These are phyloP conservation scores for Fusarium incarnatum DNA, from an alignment of 2,329 filamentous ascomycete species.

Conservation along the genomic window DNA sequence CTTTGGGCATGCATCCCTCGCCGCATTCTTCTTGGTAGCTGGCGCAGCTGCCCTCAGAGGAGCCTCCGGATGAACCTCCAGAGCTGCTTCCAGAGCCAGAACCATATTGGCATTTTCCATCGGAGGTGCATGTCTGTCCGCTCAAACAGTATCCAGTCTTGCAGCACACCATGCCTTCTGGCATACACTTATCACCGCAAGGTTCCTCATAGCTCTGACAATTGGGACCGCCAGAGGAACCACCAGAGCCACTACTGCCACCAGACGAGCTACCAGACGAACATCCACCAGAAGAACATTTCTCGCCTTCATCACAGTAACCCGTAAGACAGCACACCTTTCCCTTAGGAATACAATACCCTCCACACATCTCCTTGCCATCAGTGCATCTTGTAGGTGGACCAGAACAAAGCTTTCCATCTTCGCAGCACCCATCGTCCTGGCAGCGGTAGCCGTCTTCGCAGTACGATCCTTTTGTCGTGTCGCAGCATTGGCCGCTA, in stretches of 20 bases:
- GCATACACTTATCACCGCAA: slow-evolving; percentile 47
- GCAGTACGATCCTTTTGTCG: slow-evolving; percentile 48
- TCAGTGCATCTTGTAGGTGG: slow-evolving; percentile 42
- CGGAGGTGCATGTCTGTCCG: slow-evolving; percentile 42
- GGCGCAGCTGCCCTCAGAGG: slow-evolving; percentile 25
- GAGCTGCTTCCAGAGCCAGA: slow-evolving; percentile 26
- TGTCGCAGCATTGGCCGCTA: slow-evolving; percentile 47
- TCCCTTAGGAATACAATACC: slow-evolving; percentile 49
- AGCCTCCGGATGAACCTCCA: neutral
- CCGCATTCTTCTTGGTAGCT: slow-evolving; percentile 39
- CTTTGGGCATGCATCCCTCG: slow-evolving; percentile 46
- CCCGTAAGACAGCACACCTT: slow-evolving; percentile 48
- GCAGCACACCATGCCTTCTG: slow-evolving; percentile 46
- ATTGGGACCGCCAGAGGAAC: slow-evolving; percentile 4
- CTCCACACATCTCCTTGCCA: slow-evolving; percentile 44
- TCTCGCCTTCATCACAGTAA: slow-evolving; percentile 50
- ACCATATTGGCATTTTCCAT: slow-evolving; percentile 27
- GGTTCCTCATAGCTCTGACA: slow-evolving; percentile 38
- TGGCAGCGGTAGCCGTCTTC: slow-evolving; percentile 48
- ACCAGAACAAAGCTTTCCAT: slow-evolving; percentile 50
- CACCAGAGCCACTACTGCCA: slow-evolving; percentile 33
- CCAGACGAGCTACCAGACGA: slow-evolving; percentile 19
- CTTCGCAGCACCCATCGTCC: slow-evolving; percentile 49
- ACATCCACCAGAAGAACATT: slow-evolving; percentile 45
- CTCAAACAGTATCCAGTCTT: slow-evolving; percentile 49